phyloP scores from a whole-genome alignment of 129 eudicot species.

The Ambrosia artemisiifolia region DNA sequence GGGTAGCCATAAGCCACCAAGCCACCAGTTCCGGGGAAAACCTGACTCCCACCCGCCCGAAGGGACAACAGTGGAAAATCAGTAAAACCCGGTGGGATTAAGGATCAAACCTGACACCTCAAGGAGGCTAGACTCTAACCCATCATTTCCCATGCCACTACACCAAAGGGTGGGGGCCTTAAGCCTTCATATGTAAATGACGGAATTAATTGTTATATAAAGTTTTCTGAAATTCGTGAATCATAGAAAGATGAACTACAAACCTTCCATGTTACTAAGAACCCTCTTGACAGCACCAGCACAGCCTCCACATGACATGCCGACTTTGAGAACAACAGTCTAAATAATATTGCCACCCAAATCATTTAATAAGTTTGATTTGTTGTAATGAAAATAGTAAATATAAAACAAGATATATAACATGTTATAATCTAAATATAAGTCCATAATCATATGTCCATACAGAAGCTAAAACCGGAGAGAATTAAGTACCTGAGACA shows the following conservation, averaged over 20 bases:
- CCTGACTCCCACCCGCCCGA: no score
- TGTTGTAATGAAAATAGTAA: not conserved
- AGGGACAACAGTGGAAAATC: no score
- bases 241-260: conserved; percentile 9
- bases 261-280: conserved; percentile 88
- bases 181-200: not conserved
- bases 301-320: conserved; percentile 95
- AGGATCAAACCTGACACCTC: no score
- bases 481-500: conserved; percentile 29
- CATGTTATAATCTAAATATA: not conserved
- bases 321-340: conserved; percentile 93
- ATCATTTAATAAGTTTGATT: conserved; percentile 11
- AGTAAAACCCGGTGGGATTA: no score
- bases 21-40: no score
- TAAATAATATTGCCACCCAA: conserved; percentile 25
- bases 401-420: not conserved
- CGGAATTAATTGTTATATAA: not conserved
- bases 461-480: not conserved
- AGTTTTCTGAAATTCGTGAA: no score
- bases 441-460: not conserved
- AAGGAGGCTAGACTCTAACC: no score
- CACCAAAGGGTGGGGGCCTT: no score
- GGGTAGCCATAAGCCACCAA: no score
- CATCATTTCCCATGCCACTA: no score
- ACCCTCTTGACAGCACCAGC: conserved; percentile 91